phyloP scores from a whole-genome alignment of 2,329 filamentous ascomycete species.

The Ophiostoma fasciatum region DNA sequence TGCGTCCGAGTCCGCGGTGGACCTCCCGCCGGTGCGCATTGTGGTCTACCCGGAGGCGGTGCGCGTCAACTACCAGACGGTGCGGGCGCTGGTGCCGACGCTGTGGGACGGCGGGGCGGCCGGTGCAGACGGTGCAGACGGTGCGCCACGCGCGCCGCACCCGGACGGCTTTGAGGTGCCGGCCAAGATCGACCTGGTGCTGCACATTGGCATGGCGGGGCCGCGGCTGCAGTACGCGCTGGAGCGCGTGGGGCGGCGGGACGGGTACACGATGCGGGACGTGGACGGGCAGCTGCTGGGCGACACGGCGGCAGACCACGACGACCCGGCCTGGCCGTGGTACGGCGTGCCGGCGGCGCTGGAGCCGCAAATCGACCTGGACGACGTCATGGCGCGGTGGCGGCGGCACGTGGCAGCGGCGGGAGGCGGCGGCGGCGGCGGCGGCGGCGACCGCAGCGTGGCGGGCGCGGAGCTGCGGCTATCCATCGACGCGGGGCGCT shows the following conservation, averaged over 20 bases:
- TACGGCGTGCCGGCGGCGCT: constrained; percentile 39
- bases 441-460: neutral
- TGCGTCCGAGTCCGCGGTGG: constrained; percentile 14
- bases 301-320: constrained; percentile 25
- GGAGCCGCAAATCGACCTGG: constrained; percentile 38
- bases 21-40: constrained; percentile 41
- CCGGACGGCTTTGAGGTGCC: constrained; percentile 5
- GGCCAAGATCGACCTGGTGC: constrained; percentile 43
- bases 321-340: constrained; percentile 37
- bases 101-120: constrained; percentile 33
- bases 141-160: too few species aligned
- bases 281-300: constrained; percentile 48
- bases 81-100: constrained; percentile 46
- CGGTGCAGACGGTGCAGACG: too few species aligned
- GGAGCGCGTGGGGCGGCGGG: constrained; percentile 55
- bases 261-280: constrained; percentile 56
- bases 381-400: constrained; percentile 43
- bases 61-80: constrained; percentile 54
- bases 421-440: constrained; percentile 12
- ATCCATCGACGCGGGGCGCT: constrained; percentile 56
- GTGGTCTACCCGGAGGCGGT: constrained; percentile 51
- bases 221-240: constrained; percentile 49
- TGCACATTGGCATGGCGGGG: constrained; percentile 74
- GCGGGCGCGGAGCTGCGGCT: constrained; percentile 31
- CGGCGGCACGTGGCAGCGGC: constrained; percentile 28